Percentiles rank a stretch among this genome's conserved stretches.
Conservation (phyloP, 306 rosid genomes). For the Pterocarpus macrocarpus region DNA sequence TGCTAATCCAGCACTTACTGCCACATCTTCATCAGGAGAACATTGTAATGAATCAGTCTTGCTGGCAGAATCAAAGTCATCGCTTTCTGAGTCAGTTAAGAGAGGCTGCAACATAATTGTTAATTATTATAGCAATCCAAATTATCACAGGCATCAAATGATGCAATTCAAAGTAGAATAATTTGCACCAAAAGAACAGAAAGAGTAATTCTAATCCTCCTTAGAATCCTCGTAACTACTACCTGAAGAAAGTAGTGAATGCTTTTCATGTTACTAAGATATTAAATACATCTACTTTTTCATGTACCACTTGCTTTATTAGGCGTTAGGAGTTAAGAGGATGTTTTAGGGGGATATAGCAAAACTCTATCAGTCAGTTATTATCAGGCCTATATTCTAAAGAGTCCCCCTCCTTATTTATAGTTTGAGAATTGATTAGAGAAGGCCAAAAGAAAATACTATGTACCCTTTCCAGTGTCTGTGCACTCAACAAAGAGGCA, state of each 20-base stretch:
- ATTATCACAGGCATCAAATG: constrained; percentile 30
- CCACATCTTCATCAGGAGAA: constrained; percentile 48
- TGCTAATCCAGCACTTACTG: constrained; percentile 43
- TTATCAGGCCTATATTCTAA: neutral
- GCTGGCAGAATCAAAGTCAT: constrained; percentile 35
- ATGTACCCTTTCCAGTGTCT: constrained; percentile 65
- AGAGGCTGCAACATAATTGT: constrained; percentile 56
- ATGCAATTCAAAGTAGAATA: neutral
- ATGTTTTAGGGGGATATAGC: neutral
- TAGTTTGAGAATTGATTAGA: neutral
- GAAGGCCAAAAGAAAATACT: constrained; percentile 10
- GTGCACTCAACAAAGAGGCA: constrained; percentile 72
- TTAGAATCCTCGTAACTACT: too few relatives aligned
- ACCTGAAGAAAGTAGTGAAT: too few relatives aligned
- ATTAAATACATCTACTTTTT: too few relatives aligned
- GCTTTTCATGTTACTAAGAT: too few relatives aligned
- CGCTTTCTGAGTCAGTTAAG: constrained; percentile 47
- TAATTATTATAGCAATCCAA: constrained; percentile 31
- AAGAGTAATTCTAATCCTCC: too few relatives aligned
- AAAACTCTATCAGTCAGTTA: neutral
- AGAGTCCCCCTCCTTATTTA: neutral
- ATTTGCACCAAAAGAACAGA: neutral
- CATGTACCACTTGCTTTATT: too few relatives aligned
- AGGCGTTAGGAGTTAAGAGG: neutral
- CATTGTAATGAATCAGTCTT: constrained; percentile 37